These are phyloP conservation scores for Picea abies DNA, from an alignment of 83 land plant species.

Conservation along the genomic window DNA sequence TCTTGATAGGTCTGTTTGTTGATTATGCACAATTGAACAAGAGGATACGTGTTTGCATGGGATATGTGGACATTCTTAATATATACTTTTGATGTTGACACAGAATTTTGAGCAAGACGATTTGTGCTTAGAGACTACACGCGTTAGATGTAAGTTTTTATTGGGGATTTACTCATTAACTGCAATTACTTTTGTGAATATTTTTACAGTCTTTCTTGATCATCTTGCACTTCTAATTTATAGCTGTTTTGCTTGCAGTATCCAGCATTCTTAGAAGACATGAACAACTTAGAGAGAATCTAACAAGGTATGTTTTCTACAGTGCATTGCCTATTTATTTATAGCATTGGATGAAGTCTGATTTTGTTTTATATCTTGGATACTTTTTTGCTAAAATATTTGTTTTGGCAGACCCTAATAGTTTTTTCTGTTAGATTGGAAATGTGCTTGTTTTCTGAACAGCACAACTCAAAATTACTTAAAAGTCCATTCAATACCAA, in stretches of 20 bases:
- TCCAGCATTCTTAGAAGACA: not conserved
- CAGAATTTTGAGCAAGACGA: slow-evolving; percentile 19
- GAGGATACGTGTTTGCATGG: not conserved
- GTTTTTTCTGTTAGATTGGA: not conserved
- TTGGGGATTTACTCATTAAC: not conserved
- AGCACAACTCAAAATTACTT: not conserved
- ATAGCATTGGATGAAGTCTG: not conserved
- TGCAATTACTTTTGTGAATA: too few species aligned
- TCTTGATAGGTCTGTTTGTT: not conserved
- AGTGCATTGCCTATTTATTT: not conserved
- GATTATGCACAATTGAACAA: not conserved
- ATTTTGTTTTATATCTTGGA: not conserved
- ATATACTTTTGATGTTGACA: not conserved
- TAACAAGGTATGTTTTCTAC: slow-evolving; percentile 4
- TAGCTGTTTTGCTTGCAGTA: slow-evolving; percentile 3
- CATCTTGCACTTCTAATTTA: not conserved
- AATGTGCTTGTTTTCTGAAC: not conserved
- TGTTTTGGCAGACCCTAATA: not conserved
- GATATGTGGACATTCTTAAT: not conserved
- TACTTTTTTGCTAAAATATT: not conserved
- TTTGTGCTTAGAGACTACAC: slow-evolving; percentile 7
- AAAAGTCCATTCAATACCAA: too few species aligned
- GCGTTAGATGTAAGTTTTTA: slow-evolving; percentile 12
- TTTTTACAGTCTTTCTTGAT: not conserved
- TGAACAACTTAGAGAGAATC: slow-evolving; percentile 8